Percentiles rank a stretch among this genome's conserved stretches.
phyloP scores from a whole-genome alignment of 1,284 basidiomycete genomes.

The Mycena sp. region DNA sequence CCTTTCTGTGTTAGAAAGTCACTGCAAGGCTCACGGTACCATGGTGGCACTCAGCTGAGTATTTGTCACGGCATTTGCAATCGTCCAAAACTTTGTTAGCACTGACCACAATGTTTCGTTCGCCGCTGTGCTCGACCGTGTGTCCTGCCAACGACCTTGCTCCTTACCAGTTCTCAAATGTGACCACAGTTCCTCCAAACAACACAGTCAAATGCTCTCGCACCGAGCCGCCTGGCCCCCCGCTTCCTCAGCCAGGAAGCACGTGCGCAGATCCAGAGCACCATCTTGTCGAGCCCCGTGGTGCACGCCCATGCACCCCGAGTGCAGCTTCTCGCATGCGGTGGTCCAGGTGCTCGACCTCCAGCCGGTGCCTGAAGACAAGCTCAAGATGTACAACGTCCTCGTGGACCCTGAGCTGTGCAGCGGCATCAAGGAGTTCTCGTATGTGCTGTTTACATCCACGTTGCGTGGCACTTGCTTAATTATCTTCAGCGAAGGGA shows the following conservation, averaged over 20 bases:
- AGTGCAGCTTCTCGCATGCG: constrained; percentile 96
- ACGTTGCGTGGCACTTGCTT: background rate
- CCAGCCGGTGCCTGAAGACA: constrained; percentile 83
- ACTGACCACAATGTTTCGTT: constrained; percentile 58
- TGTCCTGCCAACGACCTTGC: constrained; percentile 27
- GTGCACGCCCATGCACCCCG: constrained; percentile 85
- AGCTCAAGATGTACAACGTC: constrained; percentile 91
- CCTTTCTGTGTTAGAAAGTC: too few species aligned
- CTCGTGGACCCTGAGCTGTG: constrained; percentile 88
- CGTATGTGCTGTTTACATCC: constrained; percentile 63
- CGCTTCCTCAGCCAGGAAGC: constrained; percentile 50
- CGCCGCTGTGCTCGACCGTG: constrained; percentile 55
- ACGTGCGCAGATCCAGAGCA: constrained; percentile 38
- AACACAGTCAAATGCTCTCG: constrained; percentile 3
- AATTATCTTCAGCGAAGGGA: constrained; percentile 63
- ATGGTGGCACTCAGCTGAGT: too few species aligned
- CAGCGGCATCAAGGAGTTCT: constrained; percentile 93
- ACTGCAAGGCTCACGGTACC: too few species aligned
- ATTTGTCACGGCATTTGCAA: too few species aligned
- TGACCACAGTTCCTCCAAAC: constrained; percentile 2
- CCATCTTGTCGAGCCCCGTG: constrained; percentile 56
- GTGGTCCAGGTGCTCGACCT: constrained; percentile 92
- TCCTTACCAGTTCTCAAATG: background rate
- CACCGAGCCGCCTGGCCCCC: constrained; percentile 7
- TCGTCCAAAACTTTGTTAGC: constrained; percentile 26